phyloP scores from a whole-genome alignment of 2,329 filamentous ascomycete species.

The Lasiodiplodia gonubiensis region DNA sequence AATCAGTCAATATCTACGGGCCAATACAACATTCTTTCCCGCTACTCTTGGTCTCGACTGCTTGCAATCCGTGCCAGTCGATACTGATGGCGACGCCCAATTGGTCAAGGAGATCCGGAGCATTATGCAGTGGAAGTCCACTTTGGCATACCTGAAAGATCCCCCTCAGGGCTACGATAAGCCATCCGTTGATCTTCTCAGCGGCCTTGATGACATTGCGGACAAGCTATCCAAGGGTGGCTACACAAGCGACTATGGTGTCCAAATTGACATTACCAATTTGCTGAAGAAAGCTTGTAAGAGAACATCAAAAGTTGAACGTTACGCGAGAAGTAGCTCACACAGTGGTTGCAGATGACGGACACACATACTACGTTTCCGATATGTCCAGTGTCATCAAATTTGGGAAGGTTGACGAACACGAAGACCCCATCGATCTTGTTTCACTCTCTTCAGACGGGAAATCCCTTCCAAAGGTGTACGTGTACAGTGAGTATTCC shows the following conservation, averaged over 20 bases:
- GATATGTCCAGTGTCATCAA: slow-evolving; percentile 1
- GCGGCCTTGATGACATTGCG: slow-evolving; percentile 44
- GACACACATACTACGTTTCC: background rate
- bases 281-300: slow-evolving; percentile 14
- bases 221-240: slow-evolving; percentile 37
- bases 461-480: slow-evolving; percentile 44
- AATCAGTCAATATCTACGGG: background rate
- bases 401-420: slow-evolving; percentile 27
- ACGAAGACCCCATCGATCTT: slow-evolving; percentile 32
- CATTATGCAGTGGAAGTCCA: slow-evolving; percentile 48
- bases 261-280: slow-evolving; percentile 37
- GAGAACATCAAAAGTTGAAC: slow-evolving; percentile 27
- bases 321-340: background rate
- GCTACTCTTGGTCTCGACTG: slow-evolving; percentile 45
- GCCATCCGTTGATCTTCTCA: slow-evolving; percentile 46
- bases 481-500: slow-evolving; percentile 31
- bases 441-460: slow-evolving; percentile 47
- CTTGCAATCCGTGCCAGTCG: slow-evolving; percentile 46
- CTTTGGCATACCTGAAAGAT: slow-evolving; percentile 46
- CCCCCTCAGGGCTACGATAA: slow-evolving; percentile 46
- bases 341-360: background rate
- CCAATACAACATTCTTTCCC: slow-evolving; percentile 35
- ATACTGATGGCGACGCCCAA: slow-evolving; percentile 39
- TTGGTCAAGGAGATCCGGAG: slow-evolving; percentile 44
- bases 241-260: slow-evolving; percentile 49